These are phyloP conservation scores for Casuarina glauca DNA, from an alignment of 306 rosid genomes.

Conservation along the genomic window DNA sequence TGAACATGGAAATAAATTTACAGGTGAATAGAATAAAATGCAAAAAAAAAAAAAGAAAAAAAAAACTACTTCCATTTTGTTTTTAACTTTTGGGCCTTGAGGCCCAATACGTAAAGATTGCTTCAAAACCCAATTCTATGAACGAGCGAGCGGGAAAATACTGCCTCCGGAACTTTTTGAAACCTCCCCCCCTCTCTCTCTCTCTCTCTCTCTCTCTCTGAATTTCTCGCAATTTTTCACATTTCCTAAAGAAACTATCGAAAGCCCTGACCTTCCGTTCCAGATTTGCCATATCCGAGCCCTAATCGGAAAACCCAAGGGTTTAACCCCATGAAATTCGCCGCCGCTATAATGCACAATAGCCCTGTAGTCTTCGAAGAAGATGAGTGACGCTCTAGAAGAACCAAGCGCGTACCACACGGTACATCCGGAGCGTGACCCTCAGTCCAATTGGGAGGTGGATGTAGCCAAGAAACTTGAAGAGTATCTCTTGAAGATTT, in stretches of 20 bases:
- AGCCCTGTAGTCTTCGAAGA: background rate
- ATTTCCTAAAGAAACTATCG: slow-evolving; percentile 6
- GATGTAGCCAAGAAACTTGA: slow-evolving; percentile 87
- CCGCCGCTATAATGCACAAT: slow-evolving; percentile 25
- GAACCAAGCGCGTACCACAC: slow-evolving; percentile 57
- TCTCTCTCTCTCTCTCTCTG: slow-evolving; percentile 6
- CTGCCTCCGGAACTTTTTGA: slow-evolving; percentile 31
- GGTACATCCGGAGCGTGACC: slow-evolving; percentile 91
- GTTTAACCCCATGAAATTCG: slow-evolving; percentile 25
- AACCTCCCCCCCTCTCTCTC: background rate
- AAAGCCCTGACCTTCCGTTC: slow-evolving; percentile 15
- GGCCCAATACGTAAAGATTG: background rate
- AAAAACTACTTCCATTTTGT: background rate
- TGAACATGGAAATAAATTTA: no score
- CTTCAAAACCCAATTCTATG: background rate
- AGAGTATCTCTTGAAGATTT: slow-evolving; percentile 75
- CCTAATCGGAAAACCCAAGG: slow-evolving; percentile 45
- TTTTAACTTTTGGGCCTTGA: background rate
- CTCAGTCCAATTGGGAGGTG: slow-evolving; percentile 89
- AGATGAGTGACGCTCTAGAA: slow-evolving; percentile 51
- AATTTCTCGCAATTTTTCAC: slow-evolving; percentile 22
- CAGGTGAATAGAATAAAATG: no score
- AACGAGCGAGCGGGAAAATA: slow-evolving; percentile 54
- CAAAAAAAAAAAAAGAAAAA: background rate
- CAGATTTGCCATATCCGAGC: background rate